These are phyloP conservation scores for Paratrimastix pyriformis DNA, from an alignment of 78 protist genomes.

Conservation along the genomic window DNA sequence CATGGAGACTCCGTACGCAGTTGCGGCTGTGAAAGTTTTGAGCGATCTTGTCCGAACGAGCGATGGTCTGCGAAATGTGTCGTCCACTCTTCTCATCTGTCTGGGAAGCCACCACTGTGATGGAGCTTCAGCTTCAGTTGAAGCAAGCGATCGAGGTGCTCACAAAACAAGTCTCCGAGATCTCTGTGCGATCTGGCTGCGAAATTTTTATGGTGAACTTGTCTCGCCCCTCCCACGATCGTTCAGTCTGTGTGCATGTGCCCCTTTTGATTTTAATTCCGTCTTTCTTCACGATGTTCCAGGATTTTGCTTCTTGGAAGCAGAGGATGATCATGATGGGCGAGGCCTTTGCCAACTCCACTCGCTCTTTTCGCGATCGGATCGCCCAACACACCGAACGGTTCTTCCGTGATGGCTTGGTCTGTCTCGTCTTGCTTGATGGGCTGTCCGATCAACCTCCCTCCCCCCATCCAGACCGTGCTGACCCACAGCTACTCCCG, in stretches of 20 bases:
- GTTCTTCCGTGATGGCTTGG: constrained; percentile 62
- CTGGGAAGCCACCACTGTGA: no score
- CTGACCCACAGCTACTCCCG: constrained; percentile 66
- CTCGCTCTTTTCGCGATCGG: constrained; percentile 29
- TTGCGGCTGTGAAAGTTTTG: no score
- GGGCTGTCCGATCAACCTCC: neutral
- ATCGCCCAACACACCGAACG: constrained; percentile 51
- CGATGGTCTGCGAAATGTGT: no score
- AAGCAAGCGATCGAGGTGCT: constrained; percentile 30
- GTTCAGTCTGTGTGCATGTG: neutral
- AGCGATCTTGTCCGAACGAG: no score
- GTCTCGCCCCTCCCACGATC: constrained; percentile 50
- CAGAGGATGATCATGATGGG: constrained; percentile 51
- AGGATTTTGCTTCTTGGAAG: constrained; percentile 50
- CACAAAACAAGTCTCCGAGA: constrained; percentile 8
- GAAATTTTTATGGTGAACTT: constrained; percentile 54
- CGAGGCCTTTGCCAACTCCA: constrained; percentile 17
- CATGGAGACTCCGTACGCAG: no score
- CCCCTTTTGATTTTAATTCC: neutral
- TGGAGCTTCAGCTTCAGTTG: no score
- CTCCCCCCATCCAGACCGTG: constrained; percentile 2
- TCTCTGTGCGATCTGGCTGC: constrained; percentile 57
- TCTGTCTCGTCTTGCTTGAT: neutral
- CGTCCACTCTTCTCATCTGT: no score
- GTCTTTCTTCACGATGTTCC: neutral